Evolutionary conservation across 2,329 filamentous ascomycete genomes (phyloP), one percentile per base, ranked within the genome.

Genomic region (Colletotrichum melonis): DNA sequence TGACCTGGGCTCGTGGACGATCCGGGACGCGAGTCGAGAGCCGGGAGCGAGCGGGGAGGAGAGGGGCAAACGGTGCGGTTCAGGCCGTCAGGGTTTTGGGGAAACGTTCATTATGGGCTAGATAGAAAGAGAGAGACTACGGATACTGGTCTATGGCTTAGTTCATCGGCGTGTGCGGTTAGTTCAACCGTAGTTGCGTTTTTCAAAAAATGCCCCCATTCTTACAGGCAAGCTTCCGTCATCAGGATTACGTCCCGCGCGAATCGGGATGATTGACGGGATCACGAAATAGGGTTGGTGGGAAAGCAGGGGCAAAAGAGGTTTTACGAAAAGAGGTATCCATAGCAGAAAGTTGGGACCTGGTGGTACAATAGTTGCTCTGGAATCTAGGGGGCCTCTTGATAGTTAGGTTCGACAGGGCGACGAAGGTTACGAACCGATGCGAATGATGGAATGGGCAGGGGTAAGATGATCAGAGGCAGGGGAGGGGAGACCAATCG

Each of bases 331-430:
- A 42, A 35, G 32, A 35, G 11, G 38, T 42, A 42, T 6, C 38
- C 14, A 42, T 42, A 38, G 14, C 42, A 49, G 14, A 42, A 42
- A 16, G 38, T 19, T n/a, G 5, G 19, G 42, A n/a, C 19, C 19
- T 42, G 38, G 38, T 42, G 38, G 38, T 42, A 42, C 38, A 42
- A 42, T 42, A 5, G 14, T 42, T 14, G 26, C 32, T 35, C 42
- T 73, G 70, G 70, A 73, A 73, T 69, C 66, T 73, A 73, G 59
- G 70, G 69, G 66, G 46, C 32, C 24, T 46, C 55, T 60, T 62
- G 59, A 22, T 38, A 55, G 49, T 32, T 32, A 26, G 26, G 26
- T 54, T 22, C 52, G 26, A 46, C 32, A 57, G 35, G 67, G 38
- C 32, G 26, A 59, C 38, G 67, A 49, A 49, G 67, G 38, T 26